Evolutionary conservation across 2,329 filamentous ascomycete genomes (phyloP).

Genomic region (Drechslerella stenobrocha): DNA sequence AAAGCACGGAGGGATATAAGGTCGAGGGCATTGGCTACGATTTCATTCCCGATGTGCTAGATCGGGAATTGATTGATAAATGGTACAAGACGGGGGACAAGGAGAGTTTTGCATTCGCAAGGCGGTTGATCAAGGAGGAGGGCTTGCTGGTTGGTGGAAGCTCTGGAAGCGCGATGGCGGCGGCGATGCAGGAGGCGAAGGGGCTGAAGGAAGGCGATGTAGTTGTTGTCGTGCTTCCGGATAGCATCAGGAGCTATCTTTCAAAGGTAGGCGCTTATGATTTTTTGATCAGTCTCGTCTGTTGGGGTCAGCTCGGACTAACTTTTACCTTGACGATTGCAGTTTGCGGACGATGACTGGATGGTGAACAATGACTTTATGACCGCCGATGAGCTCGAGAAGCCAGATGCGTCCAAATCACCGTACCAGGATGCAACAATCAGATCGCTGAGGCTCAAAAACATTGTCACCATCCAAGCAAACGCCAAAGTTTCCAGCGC

Average conservation of each 20-base stretch:
- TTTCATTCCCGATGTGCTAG: slow-evolving; percentile 91
- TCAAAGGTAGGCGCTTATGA: slow-evolving; percentile 66
- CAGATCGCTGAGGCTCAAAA: slow-evolving; percentile 81
- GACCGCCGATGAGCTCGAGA: slow-evolving; percentile 59
- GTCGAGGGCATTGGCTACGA: slow-evolving; percentile 99
- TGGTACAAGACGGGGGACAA: slow-evolving; percentile 99
- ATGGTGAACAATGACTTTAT: slow-evolving; percentile 93
- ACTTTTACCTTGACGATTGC: slow-evolving; percentile 6
- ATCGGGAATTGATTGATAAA: slow-evolving; percentile 76
- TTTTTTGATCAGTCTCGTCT: background rate
- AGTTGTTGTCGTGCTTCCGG: slow-evolving; percentile 86
- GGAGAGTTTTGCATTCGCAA: slow-evolving; percentile 87
- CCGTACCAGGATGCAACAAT: slow-evolving; percentile 78
- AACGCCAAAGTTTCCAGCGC: slow-evolving; percentile 77
- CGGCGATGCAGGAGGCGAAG: slow-evolving; percentile 58
- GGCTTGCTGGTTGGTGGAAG: slow-evolving; percentile 90
- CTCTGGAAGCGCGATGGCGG: slow-evolving; percentile 87
- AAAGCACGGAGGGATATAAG: slow-evolving; percentile 83
- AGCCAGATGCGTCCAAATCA: slow-evolving; percentile 54
- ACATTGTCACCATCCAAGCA: slow-evolving; percentile 79
- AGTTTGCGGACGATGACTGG: slow-evolving; percentile 98
- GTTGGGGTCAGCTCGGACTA: background rate
- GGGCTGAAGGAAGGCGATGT: slow-evolving; percentile 82
- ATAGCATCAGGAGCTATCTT: slow-evolving; percentile 95
- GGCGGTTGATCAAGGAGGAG: slow-evolving; percentile 88